Evolutionary conservation across 2,329 filamentous ascomycete species (phyloP).

Genomic region (Epichloe uncinata): DNA sequence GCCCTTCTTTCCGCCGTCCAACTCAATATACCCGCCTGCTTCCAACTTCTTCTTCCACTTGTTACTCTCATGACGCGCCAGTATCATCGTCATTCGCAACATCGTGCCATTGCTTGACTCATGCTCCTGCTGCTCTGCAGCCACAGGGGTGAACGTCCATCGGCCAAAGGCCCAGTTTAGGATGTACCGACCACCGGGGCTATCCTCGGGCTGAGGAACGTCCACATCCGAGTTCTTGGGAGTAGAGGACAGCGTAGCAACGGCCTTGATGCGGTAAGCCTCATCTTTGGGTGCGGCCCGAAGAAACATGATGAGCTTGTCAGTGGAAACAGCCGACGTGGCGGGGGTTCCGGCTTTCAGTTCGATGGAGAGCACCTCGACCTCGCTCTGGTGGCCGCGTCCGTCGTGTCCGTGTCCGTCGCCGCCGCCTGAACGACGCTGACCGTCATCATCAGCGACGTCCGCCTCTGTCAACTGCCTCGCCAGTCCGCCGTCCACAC

Average conservation of each 20-base stretch:
- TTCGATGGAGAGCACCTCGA: slow-evolving; percentile 80
- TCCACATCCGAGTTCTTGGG: slow-evolving; percentile 40
- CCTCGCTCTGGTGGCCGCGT: slow-evolving; percentile 59
- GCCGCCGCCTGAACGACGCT: slow-evolving; percentile 11
- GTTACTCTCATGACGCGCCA: slow-evolving; percentile 57
- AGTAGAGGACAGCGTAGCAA: slow-evolving; percentile 33
- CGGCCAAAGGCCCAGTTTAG: slow-evolving; percentile 97
- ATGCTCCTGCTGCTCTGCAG: slow-evolving; percentile 32
- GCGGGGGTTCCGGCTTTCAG: slow-evolving; percentile 32
- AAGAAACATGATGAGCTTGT: slow-evolving; percentile 55
- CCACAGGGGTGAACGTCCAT: slow-evolving; percentile 70
- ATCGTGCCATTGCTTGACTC: slow-evolving; percentile 39
- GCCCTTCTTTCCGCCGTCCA: slow-evolving; percentile 32
- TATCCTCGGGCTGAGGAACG: slow-evolving; percentile 19
- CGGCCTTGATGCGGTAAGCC: slow-evolving; percentile 84
- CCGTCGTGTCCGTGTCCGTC: slow-evolving; percentile 7
- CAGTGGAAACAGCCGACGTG: slow-evolving; percentile 34
- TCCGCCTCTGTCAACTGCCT: slow-evolving; percentile 33
- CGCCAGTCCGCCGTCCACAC: slow-evolving; percentile 72
- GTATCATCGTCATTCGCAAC: slow-evolving; percentile 62
- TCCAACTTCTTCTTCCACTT: slow-evolving; percentile 69
- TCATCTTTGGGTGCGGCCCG: slow-evolving; percentile 75
- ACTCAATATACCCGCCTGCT: slow-evolving; percentile 36
- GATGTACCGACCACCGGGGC: slow-evolving; percentile 51
- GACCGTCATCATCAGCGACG: slow-evolving; percentile 12